Conservation (phyloP, 1,139 yeast genomes). For the Geotrichum australiense region DNA sequence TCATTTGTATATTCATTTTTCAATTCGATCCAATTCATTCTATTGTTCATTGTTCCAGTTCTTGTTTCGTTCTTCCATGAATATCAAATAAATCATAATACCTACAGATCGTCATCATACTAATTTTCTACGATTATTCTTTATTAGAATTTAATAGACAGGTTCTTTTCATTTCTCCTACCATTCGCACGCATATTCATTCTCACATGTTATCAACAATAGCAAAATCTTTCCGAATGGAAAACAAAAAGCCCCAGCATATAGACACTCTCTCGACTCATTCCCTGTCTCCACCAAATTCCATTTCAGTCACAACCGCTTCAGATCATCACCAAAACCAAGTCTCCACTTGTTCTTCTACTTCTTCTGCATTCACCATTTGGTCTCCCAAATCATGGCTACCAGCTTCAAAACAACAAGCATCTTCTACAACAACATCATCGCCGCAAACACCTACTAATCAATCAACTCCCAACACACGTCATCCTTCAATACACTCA, state of each 20-base stretch:
- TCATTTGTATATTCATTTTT: too few relatives aligned
- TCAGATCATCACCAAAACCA: not conserved
- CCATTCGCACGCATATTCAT: slow-evolving; percentile 41
- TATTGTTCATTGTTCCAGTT: too few relatives aligned
- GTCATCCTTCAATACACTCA: slow-evolving; percentile 7
- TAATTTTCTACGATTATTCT: too few relatives aligned
- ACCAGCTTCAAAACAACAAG: slow-evolving; percentile 1
- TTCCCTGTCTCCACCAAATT: slow-evolving; percentile 10
- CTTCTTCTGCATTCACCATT: slow-evolving; percentile 3
- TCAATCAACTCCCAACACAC: too few relatives aligned
- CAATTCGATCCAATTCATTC: too few relatives aligned
- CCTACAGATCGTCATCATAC: too few relatives aligned
- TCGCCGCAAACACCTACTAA: slow-evolving; percentile 3
- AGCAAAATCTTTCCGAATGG: not conserved
- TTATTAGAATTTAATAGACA: too few relatives aligned
- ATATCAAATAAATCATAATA: too few relatives aligned
- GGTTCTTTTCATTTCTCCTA: too few relatives aligned
- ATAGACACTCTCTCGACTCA: not conserved
- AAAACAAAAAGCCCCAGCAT: too few relatives aligned
- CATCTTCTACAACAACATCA: not conserved
- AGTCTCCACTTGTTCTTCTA: not conserved
- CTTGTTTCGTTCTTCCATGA: too few relatives aligned
- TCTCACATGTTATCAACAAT: not conserved
- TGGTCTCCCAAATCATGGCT: slow-evolving; percentile 14
- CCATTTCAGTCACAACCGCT: slow-evolving; percentile 2